Percentiles rank a stretch among this genome's conserved stretches.
Conservation (phyloP, 2,329 filamentous ascomycete genomes). For the Phialophora tarda region DNA sequence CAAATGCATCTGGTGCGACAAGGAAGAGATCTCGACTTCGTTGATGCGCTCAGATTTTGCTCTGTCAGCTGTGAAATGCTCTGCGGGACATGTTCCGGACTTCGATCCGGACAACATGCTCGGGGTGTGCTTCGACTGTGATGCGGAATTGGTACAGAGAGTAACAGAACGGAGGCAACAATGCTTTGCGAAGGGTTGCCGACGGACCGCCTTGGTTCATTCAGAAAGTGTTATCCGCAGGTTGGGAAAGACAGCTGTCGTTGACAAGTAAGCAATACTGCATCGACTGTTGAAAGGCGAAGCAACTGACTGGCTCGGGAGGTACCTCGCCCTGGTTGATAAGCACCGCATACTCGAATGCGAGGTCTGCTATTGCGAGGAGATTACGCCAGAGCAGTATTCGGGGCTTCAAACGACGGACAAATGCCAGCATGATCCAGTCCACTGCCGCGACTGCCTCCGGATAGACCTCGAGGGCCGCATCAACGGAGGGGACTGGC, state of each 20-base stretch:
- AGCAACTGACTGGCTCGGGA: not conserved
- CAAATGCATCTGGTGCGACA: constrained; percentile 8
- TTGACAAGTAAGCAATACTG: not conserved
- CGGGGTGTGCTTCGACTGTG: not conserved
- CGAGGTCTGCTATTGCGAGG: not conserved
- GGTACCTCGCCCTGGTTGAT: not conserved
- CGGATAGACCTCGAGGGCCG: not conserved
- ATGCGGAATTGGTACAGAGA: not conserved
- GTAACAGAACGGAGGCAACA: not conserved
- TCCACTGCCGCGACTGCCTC: not conserved
- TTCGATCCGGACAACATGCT: constrained; percentile 1
- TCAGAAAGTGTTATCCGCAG: not conserved
- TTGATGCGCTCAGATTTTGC: constrained; percentile 2
- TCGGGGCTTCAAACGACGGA: not conserved
- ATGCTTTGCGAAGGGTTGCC: not conserved
- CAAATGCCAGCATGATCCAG: constrained; percentile 1
- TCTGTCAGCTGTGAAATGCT: not conserved
- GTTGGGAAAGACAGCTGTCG: not conserved
- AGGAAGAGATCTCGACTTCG: constrained; percentile 5
- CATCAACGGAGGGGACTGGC: not conserved
- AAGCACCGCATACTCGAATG: not conserved
- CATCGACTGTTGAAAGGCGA: not conserved
- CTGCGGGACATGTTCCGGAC: not conserved
- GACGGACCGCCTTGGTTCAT: not conserved
- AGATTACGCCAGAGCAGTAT: constrained; percentile 1